A percentile compares a stretch with the other conserved stretches of the same genome.
Conservation (phyloP, 2,329 filamentous ascomycete genomes). For the Xylaria sp. region DNA sequence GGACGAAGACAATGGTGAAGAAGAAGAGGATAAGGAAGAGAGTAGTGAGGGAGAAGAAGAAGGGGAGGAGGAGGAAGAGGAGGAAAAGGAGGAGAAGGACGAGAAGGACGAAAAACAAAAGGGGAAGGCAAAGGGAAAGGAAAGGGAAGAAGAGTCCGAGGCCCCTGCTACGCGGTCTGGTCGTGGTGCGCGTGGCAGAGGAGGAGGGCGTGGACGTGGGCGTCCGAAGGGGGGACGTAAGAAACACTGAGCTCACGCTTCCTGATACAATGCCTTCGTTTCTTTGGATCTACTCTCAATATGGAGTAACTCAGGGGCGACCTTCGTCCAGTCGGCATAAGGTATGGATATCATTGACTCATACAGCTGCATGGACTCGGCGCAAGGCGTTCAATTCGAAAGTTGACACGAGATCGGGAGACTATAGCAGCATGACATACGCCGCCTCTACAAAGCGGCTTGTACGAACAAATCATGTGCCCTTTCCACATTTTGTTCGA, state of each 20-base stretch:
- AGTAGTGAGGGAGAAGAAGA: slow-evolving; percentile 25
- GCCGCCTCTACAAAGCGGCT: not conserved
- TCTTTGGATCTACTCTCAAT: no score
- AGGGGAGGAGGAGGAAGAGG: not conserved
- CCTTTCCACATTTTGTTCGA: no score
- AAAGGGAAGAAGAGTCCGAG: slow-evolving; percentile 36
- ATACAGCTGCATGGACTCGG: slow-evolving; percentile 18
- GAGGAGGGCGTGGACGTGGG: slow-evolving; percentile 41
- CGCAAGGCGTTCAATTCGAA: not conserved
- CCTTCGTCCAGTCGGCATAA: no score
- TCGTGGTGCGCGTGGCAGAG: slow-evolving; percentile 41
- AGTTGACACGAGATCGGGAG: slow-evolving; percentile 3
- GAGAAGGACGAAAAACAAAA: not conserved
- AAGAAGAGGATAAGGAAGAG: slow-evolving; percentile 31
- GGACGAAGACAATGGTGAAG: slow-evolving; percentile 34
- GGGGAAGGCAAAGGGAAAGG: no score
- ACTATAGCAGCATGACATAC: not conserved
- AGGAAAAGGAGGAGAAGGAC: slow-evolving; percentile 34
- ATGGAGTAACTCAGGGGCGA: no score
- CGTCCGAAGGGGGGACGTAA: slow-evolving; percentile 45
- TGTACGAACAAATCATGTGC: not conserved
- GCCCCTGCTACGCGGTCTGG: slow-evolving; percentile 41
- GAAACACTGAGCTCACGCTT: slow-evolving; percentile 31
- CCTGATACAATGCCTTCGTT: no score
- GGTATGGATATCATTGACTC: no score